These are phyloP conservation scores for Arthrinium puccinioides DNA, from an alignment of 2,329 filamentous ascomycete species.

Conservation along the genomic window DNA sequence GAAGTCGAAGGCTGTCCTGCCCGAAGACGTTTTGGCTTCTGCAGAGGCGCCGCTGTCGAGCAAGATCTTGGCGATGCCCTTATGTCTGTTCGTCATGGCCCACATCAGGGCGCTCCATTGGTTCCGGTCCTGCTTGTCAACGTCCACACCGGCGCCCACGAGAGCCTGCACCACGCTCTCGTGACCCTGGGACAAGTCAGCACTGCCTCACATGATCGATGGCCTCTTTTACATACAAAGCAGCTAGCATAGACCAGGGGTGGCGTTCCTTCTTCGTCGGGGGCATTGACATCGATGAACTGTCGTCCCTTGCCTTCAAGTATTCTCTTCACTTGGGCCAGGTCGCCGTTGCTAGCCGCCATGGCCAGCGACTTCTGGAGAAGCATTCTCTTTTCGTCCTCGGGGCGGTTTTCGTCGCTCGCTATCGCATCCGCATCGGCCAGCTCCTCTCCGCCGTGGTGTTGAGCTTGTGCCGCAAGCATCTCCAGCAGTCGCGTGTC, in stretches of 20 bases:
- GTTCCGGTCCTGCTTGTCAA: constrained; percentile 91
- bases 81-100: constrained; percentile 98
- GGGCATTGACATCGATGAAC: constrained; percentile 77
- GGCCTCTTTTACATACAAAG: constrained; percentile 56
- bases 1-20: constrained; percentile 92
- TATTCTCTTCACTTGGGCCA: constrained; percentile 70
- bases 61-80: constrained; percentile 86
- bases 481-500: constrained; percentile 90
- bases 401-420: constrained; percentile 63
- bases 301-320: constrained; percentile 65
- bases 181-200: constrained; percentile 56
- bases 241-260: constrained; percentile 96
- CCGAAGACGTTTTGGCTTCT: constrained; percentile 89
- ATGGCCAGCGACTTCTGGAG: constrained; percentile 87
- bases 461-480: constrained; percentile 87
- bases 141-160: constrained; percentile 76
- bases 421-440: constrained; percentile 77
- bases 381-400: constrained; percentile 68
- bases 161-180: constrained; percentile 79
- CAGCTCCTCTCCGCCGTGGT: constrained; percentile 64
- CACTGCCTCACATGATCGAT: no score
- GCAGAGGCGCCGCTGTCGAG: constrained; percentile 93
- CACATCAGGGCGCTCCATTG: constrained; percentile 99
- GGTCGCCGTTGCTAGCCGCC: constrained; percentile 93
- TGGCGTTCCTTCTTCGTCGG: constrained; percentile 93